These are phyloP conservation scores for Scutellaria minor DNA, from an alignment of 257 asterid species.

Conservation along the genomic window DNA sequence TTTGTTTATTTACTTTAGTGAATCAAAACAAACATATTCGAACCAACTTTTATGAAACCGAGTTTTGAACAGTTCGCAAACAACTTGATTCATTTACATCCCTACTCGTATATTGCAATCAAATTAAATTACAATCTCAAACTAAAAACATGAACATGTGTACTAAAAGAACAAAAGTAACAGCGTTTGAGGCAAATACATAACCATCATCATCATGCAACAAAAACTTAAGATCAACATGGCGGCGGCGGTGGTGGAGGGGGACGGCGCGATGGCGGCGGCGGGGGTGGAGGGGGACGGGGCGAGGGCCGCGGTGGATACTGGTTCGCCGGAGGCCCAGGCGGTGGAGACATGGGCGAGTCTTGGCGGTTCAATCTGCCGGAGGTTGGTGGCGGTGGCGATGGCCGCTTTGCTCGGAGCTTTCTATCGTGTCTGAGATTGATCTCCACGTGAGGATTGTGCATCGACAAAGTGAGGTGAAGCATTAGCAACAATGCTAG, in stretches of 20 bases:
- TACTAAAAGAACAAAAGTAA: no score
- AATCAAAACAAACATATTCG: no score
- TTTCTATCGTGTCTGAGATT: background rate
- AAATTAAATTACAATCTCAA: no score
- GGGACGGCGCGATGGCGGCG: background rate
- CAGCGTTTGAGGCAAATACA: background rate
- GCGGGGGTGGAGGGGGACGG: background rate
- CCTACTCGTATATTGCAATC: no score
- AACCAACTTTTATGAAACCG: no score
- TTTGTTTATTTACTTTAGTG: no score
- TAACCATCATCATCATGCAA: background rate
- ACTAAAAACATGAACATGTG: no score
- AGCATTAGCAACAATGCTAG: constrained; percentile 3
- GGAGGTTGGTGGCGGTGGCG: constrained; percentile 30
- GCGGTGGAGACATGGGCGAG: background rate
- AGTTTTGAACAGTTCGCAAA: no score
- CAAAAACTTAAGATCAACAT: background rate
- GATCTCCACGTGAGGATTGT: background rate
- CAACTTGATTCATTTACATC: no score
- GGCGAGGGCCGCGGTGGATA: background rate
- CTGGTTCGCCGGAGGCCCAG: no score
- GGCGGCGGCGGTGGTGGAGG: background rate
- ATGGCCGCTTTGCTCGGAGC: background rate
- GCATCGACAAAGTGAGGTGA: constrained; percentile 16
- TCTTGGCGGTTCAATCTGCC: background rate